Evolutionary conservation across 2,329 filamentous ascomycete species (phyloP).

Genomic region (Trichocomaceae sp.): DNA sequence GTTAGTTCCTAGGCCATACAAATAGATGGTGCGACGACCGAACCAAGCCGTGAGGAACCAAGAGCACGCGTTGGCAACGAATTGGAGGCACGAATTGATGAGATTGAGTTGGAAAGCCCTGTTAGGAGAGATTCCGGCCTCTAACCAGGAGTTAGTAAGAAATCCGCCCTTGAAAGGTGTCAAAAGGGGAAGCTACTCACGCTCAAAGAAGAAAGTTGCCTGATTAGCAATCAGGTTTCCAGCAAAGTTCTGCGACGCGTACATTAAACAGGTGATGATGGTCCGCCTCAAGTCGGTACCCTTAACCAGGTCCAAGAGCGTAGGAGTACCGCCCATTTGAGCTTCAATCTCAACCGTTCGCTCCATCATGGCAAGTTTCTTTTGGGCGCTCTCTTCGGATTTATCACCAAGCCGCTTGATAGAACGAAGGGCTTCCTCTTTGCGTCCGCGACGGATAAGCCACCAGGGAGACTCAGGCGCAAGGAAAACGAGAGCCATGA

Average conservation of each 20-base stretch:
- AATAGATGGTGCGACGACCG: constrained; percentile 36
- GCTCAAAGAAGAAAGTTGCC: constrained; percentile 33
- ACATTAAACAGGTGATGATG: constrained; percentile 33
- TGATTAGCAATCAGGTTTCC: constrained; percentile 34
- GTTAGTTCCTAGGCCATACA: constrained; percentile 26
- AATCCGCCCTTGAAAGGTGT: constrained; percentile 14
- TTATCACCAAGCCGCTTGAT: constrained; percentile 31
- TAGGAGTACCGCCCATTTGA: constrained; percentile 18
- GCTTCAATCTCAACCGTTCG: constrained; percentile 45
- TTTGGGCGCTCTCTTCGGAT: constrained; percentile 35
- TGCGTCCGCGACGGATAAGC: constrained; percentile 39
- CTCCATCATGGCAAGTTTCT: constrained; percentile 50
- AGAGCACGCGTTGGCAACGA: constrained; percentile 46
- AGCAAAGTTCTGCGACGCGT: constrained; percentile 27
- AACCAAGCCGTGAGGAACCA: constrained; percentile 40
- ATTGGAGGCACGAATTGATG: constrained; percentile 27
- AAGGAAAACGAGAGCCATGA: constrained; percentile 39
- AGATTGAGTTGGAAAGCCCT: constrained; percentile 26
- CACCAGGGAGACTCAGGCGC: constrained; percentile 49
- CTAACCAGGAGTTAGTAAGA: constrained; percentile 16
- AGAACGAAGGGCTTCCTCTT: constrained; percentile 36
- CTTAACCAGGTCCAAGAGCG: constrained; percentile 26
- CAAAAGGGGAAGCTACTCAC: constrained; percentile 59
- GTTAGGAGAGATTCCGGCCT: constrained; percentile 24
- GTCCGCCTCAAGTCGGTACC: constrained; percentile 32